phyloP scores from a whole-genome alignment of 1,284 basidiomycete species.

The Pyrrhoderma lamaoense region DNA sequence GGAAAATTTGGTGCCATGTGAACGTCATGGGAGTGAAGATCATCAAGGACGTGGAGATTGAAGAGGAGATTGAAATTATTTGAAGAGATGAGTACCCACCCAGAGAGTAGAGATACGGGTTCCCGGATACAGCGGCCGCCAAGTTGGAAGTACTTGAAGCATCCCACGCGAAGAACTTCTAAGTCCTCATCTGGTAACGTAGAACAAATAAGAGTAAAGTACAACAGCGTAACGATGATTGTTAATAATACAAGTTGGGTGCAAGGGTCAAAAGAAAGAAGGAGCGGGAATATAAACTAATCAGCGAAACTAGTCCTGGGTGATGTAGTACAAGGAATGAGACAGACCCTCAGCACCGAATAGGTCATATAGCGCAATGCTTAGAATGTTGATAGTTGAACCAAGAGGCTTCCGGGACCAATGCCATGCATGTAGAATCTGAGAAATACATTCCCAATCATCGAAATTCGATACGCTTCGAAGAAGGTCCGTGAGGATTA shows the following conservation, averaged over 20 bases:
- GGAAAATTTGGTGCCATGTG: background rate
- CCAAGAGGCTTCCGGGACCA: conserved; percentile 78
- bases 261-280: background rate
- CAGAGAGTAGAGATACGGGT: conserved; percentile 83
- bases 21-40: background rate
- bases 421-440: conserved; percentile 67
- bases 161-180: conserved; percentile 82
- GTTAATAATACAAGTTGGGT: conserved; percentile 2
- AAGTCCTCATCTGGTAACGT: conserved; percentile 57
- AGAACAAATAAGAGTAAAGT: background rate
- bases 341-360: conserved; percentile 84
- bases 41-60: background rate
- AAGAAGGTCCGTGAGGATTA: conserved; percentile 63
- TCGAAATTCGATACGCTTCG: conserved; percentile 39
- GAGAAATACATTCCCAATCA: conserved; percentile 59
- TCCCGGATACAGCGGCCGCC: conserved; percentile 87
- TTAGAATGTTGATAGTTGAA: conserved; percentile 85
- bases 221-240: conserved; percentile 4
- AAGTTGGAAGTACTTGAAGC: conserved; percentile 96
- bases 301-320: conserved; percentile 9
- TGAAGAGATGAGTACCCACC: conserved; percentile 34
- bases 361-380: conserved; percentile 85
- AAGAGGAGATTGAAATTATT: conserved; percentile 22
- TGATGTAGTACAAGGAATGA: conserved; percentile 19
- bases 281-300: background rate